phyloP scores from a whole-genome alignment of 192 early-diverging fungal species.

The Bifiguratus adelaidae region DNA sequence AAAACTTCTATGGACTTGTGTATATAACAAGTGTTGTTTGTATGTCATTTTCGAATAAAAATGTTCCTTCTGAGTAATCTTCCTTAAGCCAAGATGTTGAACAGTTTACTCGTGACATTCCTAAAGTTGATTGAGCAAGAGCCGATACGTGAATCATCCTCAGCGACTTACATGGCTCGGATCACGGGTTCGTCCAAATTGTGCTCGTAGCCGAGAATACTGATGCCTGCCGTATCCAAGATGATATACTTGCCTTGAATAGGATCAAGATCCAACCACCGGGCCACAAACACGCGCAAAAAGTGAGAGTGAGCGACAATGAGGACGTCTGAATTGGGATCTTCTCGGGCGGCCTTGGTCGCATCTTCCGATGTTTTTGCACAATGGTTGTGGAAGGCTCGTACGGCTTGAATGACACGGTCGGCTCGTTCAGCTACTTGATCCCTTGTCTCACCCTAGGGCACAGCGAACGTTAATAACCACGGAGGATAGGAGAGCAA shows the following conservation, averaged over 20 bases:
- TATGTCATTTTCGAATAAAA: no score
- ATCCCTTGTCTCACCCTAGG: constrained; percentile 27
- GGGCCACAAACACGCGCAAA: constrained; percentile 18
- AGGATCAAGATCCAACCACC: constrained; percentile 21
- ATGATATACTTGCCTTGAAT: constrained; percentile 18
- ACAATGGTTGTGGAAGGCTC: constrained; percentile 1
- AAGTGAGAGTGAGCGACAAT: constrained; percentile 28
- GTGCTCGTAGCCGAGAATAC: constrained; percentile 25
- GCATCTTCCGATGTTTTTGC: no score
- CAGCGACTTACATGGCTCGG: neutral
- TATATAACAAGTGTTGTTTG: no score
- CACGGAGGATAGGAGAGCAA: no score
- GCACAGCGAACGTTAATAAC: no score
- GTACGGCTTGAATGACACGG: constrained; percentile 18
- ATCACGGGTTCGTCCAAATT: constrained; percentile 13
- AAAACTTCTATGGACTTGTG: no score
- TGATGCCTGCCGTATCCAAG: constrained; percentile 27
- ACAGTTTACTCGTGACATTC: no score
- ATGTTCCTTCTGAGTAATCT: no score
- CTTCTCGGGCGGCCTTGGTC: neutral
- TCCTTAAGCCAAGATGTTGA: no score
- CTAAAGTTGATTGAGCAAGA: no score
- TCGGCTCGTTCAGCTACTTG: constrained; percentile 24
- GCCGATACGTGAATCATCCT: no score
- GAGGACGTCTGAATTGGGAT: constrained; percentile 14